Evolutionary conservation across 2,329 filamentous ascomycete genomes (phyloP).

Genomic region (Phoma sp.): DNA sequence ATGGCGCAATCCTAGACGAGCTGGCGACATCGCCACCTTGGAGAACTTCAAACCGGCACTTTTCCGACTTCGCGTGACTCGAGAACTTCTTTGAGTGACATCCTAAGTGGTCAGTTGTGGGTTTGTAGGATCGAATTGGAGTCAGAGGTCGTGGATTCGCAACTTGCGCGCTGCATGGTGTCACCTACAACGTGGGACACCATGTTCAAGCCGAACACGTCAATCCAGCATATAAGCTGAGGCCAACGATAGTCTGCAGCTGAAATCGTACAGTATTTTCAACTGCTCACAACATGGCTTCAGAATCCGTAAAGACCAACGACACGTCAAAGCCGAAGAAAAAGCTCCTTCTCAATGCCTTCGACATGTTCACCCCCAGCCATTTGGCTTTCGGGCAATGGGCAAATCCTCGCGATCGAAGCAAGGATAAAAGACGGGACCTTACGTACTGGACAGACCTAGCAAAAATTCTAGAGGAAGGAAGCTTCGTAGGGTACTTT

Average conservation of each 20-base stretch:
- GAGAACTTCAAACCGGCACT: slow-evolving; percentile 7
- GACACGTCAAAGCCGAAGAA: slow-evolving; percentile 31
- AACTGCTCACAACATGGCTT: not conserved
- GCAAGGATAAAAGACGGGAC: slow-evolving; percentile 24
- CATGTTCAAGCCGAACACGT: too few species aligned
- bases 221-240: too few species aligned
- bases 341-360: slow-evolving; percentile 47
- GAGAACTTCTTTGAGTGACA: too few species aligned
- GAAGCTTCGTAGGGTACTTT: slow-evolving; percentile 42
- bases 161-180: not conserved
- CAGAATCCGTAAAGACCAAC: not conserved
- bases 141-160: not conserved
- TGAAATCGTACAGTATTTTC: too few species aligned
- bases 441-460: slow-evolving; percentile 37
- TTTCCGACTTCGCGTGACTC: not conserved
- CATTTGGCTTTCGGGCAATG: slow-evolving; percentile 21
- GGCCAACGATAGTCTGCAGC: too few species aligned
- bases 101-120: not conserved
- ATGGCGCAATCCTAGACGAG: slow-evolving; percentile 26
- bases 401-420: slow-evolving; percentile 20
- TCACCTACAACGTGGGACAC: not conserved
- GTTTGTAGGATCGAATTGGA: not conserved
- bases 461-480: slow-evolving; percentile 37
- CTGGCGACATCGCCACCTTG: slow-evolving; percentile 25
- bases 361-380: slow-evolving; percentile 36